Base-by-base conservation (phyloP, 1,284 basidiomycete genomes). In the Cryptococcus sp. region DNA sequence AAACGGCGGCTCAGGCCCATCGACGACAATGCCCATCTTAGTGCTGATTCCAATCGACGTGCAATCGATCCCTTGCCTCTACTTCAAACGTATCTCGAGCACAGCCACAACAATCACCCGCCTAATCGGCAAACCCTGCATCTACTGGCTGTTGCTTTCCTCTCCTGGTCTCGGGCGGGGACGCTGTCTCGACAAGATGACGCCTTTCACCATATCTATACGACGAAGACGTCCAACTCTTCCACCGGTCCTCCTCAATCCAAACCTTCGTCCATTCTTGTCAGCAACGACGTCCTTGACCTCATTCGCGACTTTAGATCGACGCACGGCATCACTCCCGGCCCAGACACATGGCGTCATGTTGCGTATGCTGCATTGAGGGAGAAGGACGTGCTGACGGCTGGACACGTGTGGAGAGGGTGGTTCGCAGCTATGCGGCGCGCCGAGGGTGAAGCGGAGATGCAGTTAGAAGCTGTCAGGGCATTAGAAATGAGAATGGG, bases 271-370 rank as follows among this genome's bases (percentile, higher is more conserved):
- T 39, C n/a, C 26, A 29, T 34, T 20, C 46, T 29, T 29, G 41
- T 10, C 41, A n/a, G 7, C 45, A 7, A 13, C 29, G 13, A 7
- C 29, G 13, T 56, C 20, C 11, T 61, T 26, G 46, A 52, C 11
- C 52, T 51, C 17, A 52, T 64, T 20, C 46, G 46, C n/a, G 23
- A 46, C 29, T 65, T 65, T 38, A 40, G 39, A 1, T 5, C 3
- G 15, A 11, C 47, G 7, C 50, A 44, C 50, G 22, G 19, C 37
- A 52, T 50, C 39, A 22, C 38, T 6, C 66, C 68, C 2, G 66
- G 65, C 1, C 60, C 63, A 3, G 68, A 70, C 44, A 68, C 70
- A 16, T 68, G 60, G 54, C 63, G 68, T 8, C 61, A 64, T 20
- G 38, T 73, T 1, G 61, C 49, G 1, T 26, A 34, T 26, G 55